These are phyloP conservation scores for Martiniozyma asiatica DNA, from an alignment of 1,139 yeast species.

Conservation along the genomic window DNA sequence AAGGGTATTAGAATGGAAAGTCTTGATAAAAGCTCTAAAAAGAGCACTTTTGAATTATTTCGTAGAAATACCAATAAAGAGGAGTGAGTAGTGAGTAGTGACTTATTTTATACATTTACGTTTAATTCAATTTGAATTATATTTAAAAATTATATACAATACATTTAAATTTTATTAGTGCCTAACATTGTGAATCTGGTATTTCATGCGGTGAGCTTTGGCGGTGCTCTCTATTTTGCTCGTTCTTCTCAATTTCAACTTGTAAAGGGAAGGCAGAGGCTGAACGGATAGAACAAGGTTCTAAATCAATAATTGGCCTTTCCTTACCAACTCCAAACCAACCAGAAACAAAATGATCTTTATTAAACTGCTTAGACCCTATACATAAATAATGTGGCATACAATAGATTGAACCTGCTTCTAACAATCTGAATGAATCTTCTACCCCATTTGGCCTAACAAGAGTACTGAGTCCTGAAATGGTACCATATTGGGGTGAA, in stretches of 20 bases:
- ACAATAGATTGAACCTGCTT: slow-evolving; percentile 6
- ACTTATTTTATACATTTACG: too few species aligned
- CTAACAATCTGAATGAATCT: slow-evolving; percentile 6
- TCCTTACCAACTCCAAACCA: slow-evolving; percentile 15
- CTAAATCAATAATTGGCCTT: slow-evolving; percentile 11
- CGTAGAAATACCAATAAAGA: slow-evolving; percentile 5
- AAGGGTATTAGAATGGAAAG: slow-evolving; percentile 49
- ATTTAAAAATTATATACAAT: too few species aligned
- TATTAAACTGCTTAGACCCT: slow-evolving; percentile 2
- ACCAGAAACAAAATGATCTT: slow-evolving; percentile 4
- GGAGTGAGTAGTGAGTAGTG: too few species aligned
- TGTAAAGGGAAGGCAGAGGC: too few species aligned
- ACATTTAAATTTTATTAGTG: background rate
- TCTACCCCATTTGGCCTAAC: slow-evolving; percentile 4
- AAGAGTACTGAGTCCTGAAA: too few species aligned
- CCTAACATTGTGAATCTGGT: slow-evolving; percentile 10
- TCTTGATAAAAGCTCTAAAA: slow-evolving; percentile 43
- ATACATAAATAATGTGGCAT: slow-evolving; percentile 12
- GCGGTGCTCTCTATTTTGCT: too few species aligned
- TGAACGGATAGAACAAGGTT: too few species aligned
- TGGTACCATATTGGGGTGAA: slow-evolving; percentile 2
- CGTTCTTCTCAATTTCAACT: too few species aligned
- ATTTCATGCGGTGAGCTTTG: too few species aligned
- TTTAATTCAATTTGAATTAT: too few species aligned
- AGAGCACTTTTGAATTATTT: slow-evolving; percentile 57